Evolutionary conservation across 2,329 filamentous ascomycete genomes (phyloP).

Genomic region (Xylariales sp.): DNA sequence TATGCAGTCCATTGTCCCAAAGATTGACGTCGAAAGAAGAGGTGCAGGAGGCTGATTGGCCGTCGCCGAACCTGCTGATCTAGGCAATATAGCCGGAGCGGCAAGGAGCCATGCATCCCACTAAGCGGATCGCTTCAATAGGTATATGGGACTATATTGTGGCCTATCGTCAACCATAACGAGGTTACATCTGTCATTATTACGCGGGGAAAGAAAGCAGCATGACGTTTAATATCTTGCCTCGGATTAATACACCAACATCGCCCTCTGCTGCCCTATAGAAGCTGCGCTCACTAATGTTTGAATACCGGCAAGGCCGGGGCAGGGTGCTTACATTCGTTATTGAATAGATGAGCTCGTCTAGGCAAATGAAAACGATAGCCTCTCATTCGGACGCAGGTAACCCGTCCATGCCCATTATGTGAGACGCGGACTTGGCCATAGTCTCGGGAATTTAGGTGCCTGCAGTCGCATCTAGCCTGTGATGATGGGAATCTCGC

Average conservation of each 20-base stretch:
- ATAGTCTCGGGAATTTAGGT: background rate
- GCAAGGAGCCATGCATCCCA: constrained; percentile 15
- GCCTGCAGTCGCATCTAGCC: background rate
- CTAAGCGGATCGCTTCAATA: background rate
- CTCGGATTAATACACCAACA: background rate
- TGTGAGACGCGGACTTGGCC: background rate
- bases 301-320: background rate
- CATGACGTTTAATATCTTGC: constrained; percentile 1
- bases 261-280: background rate
- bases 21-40: background rate
- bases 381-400: background rate
- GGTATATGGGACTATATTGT: constrained; percentile 4
- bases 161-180: background rate
- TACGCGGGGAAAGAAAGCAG: constrained; percentile 13
- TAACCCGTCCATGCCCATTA: background rate
- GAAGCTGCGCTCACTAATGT: background rate
- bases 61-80: constrained; percentile 26
- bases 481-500: background rate
- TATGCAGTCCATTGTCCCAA: constrained; percentile 17
- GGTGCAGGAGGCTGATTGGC: constrained; percentile 24
- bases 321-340: background rate
- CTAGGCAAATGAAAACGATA: background rate
- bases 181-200: constrained; percentile 1
- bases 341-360: background rate
- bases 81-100: constrained; percentile 35